Evolutionary conservation across 176 grass and related monocot species (phyloP).

Genomic region (Phyllostachys edulis): DNA sequence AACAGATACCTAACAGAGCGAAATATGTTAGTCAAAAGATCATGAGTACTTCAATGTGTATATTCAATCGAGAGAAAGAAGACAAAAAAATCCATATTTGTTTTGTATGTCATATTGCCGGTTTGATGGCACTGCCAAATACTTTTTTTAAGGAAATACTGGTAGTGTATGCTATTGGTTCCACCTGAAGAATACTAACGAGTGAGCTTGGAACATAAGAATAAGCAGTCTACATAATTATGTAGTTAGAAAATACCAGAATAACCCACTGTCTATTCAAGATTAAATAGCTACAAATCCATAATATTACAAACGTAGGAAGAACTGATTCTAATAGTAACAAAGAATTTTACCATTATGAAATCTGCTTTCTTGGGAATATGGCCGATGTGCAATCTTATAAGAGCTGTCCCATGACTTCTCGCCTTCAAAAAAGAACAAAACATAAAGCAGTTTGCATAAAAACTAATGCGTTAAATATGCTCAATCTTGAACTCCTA

Average conservation of each 20-base stretch:
- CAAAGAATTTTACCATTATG: constrained; percentile 65
- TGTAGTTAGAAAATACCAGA: background rate
- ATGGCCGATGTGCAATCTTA: constrained; percentile 62
- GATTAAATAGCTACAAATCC: constrained; percentile 7
- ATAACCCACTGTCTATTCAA: background rate
- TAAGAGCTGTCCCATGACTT: constrained; percentile 74
- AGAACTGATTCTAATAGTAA: background rate
- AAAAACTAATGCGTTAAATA: constrained; percentile 24
- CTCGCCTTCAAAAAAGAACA: constrained; percentile 55
- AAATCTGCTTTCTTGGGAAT: constrained; percentile 74
- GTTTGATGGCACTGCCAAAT: background rate
- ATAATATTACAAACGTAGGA: constrained; percentile 12
- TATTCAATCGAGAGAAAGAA: background rate
- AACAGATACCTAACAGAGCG: constrained; percentile 69
- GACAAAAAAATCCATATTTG: background rate
- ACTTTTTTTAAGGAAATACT: background rate
- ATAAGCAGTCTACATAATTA: background rate
- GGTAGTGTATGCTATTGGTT: background rate
- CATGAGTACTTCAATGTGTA: background rate
- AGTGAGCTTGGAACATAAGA: background rate
- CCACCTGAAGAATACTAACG: background rate
- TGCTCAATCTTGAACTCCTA: background rate
- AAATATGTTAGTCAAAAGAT: constrained; percentile 18
- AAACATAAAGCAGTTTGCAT: constrained; percentile 23
- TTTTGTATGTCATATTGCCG: background rate